phyloP scores from a whole-genome alignment of 2,329 filamentous ascomycete genomes.

The Fusarium anthophilum region DNA sequence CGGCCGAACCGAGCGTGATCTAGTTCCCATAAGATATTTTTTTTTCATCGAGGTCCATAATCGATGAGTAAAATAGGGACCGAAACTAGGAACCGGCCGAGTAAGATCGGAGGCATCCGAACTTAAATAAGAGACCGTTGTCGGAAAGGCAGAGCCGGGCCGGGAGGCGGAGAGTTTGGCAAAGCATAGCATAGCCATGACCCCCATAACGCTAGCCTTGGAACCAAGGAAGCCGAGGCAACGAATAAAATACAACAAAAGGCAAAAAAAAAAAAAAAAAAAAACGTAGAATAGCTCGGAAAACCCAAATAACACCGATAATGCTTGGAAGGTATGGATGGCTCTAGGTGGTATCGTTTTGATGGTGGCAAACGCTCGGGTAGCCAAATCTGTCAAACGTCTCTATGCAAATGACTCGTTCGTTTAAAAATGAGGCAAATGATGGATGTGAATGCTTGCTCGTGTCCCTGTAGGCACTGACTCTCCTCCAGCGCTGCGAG shows the following conservation, averaged over 20 bases:
- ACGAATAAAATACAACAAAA: conserved; percentile 12
- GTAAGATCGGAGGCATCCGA: conserved; percentile 22
- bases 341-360: conserved; percentile 45
- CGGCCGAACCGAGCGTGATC: not conserved
- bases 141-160: conserved; percentile 3
- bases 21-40: not conserved
- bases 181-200: not conserved
- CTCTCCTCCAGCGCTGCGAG: conserved; percentile 6
- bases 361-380: conserved; percentile 35
- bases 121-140: conserved; percentile 1
- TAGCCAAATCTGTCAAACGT: conserved; percentile 42
- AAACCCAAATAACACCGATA: conserved; percentile 42
- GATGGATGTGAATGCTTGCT: conserved; percentile 21
- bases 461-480: conserved; percentile 1
- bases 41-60: not conserved
- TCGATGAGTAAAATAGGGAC: conserved; percentile 1
- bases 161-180: not conserved
- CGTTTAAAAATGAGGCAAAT: conserved; percentile 28
- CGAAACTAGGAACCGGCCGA: conserved; percentile 14
- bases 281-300: not conserved
- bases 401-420: conserved; percentile 44
- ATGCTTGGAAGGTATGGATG: conserved; percentile 42
- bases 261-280: not conserved
- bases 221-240: not conserved
- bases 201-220: not conserved